Evolutionary conservation across 495 filamentous ascomycete genomes (phyloP), one percentile per base, ranked within the genome.

Genomic region (Chaetomidium leptoderma): DNA sequence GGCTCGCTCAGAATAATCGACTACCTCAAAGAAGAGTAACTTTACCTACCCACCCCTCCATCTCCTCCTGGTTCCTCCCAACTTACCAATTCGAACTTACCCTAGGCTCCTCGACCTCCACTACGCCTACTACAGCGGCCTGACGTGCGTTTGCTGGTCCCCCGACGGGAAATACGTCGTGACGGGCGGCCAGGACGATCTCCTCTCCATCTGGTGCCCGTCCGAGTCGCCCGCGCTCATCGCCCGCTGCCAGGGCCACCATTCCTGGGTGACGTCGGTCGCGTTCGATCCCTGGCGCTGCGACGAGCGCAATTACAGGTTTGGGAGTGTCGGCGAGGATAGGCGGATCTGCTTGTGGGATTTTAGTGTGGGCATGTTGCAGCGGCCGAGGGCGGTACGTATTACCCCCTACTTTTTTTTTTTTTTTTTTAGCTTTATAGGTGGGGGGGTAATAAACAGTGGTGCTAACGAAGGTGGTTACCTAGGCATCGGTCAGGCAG

Each of bases 281-380:
- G 88, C 88, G 4, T 98, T 97, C 64, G 93, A 98, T 68, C 89
- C 90, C 0, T 97, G 93, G 93, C 81, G 91, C 49, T 97, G 93
- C 70, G 93, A 97, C 66, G 90, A 92, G 61, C 81, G 86, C 59
- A 97, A 90, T 59, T 98, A 98, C 66, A 81, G 93, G 4, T 95
- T 98, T 62, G 93, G 95, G 27, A 95, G 88, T 62, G 95, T 97
- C 16, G 95, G 95, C 6, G 91, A 96, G 69, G 93, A 98, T 68
- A 88, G 93, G 63, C 74, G 90, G 53, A 71, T 98, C 32, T 80
- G 96, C 48, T 75, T 98, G 32, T 98, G 93, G 93, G 93, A 98
- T 75, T 98, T 98, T 70, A 93, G 86, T 57, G 91, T 96, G 27
- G 91, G 91, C 47, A 97, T 97, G 91, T 75, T 98, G 60, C 86